Evolutionary conservation across 345 rosid species (phyloP), one percentile per base, ranked within the genome.

Genomic region (Syzygium aqueum): DNA sequence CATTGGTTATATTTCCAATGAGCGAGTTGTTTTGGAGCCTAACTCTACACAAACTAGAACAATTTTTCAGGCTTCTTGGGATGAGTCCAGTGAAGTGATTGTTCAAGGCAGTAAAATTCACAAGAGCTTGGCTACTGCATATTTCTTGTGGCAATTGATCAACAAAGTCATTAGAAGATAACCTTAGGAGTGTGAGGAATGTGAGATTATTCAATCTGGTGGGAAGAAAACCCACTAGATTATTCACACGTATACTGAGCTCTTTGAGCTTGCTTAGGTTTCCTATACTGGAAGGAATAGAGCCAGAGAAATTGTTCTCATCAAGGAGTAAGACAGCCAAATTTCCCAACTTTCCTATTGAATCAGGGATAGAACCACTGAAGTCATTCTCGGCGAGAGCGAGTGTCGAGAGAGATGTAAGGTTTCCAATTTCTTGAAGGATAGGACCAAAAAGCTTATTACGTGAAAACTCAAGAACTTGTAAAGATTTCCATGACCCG

Each of bases 31-130:
- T 28, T 5, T 65, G 17, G 27, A 86, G 54, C 83, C 87, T 85
- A n/a, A 17, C 78, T 86, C 85, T 80, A 6, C 14, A 4, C n/a
- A 90, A 30, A 30, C 80, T 88, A 0, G 57, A 84, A 40, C 89
- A 89, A 49, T 91, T 88, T 56, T 25, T 85, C 25, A 91, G 13
- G 85, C 86, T 80, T 84, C 49, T 27, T 1, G 88, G 90, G 13
- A 91, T 85, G 8, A 46, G 77, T 5, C 89, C 89, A 9, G 2
- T 11, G n/a, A 90, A 65, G 56, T 63, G 22, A n/a, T 89, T 89
- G 73, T 77, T 22, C 0, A 0, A 0, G 1, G 83, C 59, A 2
- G 59, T 6, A 3, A 85, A 56, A 5, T 2, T 2, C 53, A 5
- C 11, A 27, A 88, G 86, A 11, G 30, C 15, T 51, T 16, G 53